Evolutionary conservation across 75 land plant species (phyloP), one percentile per base, ranked within the genome.

Genomic region (Adiantum capillusveneris): DNA sequence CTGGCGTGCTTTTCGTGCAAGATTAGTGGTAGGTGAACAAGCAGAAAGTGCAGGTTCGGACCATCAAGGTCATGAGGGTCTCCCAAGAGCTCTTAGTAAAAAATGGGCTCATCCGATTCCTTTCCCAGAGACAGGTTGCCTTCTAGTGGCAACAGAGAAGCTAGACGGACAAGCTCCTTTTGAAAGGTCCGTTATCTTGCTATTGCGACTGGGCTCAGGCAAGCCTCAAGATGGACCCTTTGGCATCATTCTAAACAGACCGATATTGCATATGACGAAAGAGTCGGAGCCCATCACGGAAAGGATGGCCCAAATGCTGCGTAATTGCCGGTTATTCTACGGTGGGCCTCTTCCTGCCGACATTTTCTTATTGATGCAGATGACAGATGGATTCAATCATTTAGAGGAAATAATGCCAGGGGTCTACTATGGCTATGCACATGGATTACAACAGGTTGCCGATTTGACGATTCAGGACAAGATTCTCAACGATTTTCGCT

Each of bases 321-420:
- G 84, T 1, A 76, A 87, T 48, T 78, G 93, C 58, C 63, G 82
- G 36, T 57, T 87, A 64, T 70, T 80, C 53, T 83, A 71, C 69
- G 97, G 97, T 17, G 97, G 93, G 6, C 97, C 97, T 3, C 76
- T 92, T 16, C 82, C 78, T n/a, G 73, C 86, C 9, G 81, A 81
- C 73, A 78, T 87, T 78, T 83, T 87, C 56, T 62, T 92, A 45
- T 18, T 91, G 41, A 37, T 61, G 19, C 57, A 62, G 29, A 57
- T 22, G 26, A 69, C 51, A 14, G 72, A 77, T 17, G 63, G 59
- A 19, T 18, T 74, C 11, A 45, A 76, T 25, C 80, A 75, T 1
- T 76, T 82, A 67, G 85, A 92, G 44, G 74, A 87, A 49, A 86
- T 92, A 12, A 71, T 92, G 24, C 79, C 84, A 29, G 94, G 89